A percentile compares a stretch with the other conserved stretches of the same genome.
Conservation (phyloP, 1,284 basidiomycete genomes). For the Pulveroboletus sp. region DNA sequence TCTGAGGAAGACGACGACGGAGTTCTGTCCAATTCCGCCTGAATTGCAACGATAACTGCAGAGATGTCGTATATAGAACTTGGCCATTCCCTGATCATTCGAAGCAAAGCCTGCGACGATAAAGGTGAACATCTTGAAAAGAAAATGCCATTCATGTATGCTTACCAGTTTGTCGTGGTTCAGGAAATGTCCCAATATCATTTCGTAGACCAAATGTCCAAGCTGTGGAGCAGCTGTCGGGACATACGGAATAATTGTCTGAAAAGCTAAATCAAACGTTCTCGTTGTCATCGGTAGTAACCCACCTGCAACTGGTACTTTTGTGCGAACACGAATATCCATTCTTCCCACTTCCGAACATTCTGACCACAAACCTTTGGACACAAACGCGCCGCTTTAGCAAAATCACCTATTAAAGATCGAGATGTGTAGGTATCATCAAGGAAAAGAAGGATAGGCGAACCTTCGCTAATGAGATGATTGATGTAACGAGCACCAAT, state of each 20-base stretch:
- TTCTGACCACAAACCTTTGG: constrained; percentile 86
- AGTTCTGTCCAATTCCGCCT: constrained; percentile 74
- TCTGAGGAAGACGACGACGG: constrained; percentile 50
- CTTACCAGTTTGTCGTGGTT: constrained; percentile 73
- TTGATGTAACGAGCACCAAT: constrained; percentile 87
- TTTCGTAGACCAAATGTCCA: constrained; percentile 88
- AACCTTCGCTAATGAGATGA: constrained; percentile 76
- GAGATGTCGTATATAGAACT: constrained; percentile 86
- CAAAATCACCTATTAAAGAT: constrained; percentile 66
- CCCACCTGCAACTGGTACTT: constrained; percentile 77
- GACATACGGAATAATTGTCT: constrained; percentile 88
- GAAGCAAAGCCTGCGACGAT: constrained; percentile 61
- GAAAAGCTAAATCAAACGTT: constrained; percentile 5
- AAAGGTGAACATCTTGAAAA: constrained; percentile 7
- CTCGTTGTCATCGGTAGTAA: background rate
- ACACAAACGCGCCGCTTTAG: constrained; percentile 83
- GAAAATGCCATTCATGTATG: background rate
- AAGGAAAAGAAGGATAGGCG: constrained; percentile 21
- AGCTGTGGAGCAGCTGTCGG: constrained; percentile 84
- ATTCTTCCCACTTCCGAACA: constrained; percentile 87
- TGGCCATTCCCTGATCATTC: constrained; percentile 88
- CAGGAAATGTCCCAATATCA: constrained; percentile 90
- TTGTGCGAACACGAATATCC: constrained; percentile 91
- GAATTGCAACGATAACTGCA: constrained; percentile 86
- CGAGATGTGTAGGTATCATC: background rate